phyloP scores from a whole-genome alignment of 2,329 filamentous ascomycete species.

The Fusarium floridanum region DNA sequence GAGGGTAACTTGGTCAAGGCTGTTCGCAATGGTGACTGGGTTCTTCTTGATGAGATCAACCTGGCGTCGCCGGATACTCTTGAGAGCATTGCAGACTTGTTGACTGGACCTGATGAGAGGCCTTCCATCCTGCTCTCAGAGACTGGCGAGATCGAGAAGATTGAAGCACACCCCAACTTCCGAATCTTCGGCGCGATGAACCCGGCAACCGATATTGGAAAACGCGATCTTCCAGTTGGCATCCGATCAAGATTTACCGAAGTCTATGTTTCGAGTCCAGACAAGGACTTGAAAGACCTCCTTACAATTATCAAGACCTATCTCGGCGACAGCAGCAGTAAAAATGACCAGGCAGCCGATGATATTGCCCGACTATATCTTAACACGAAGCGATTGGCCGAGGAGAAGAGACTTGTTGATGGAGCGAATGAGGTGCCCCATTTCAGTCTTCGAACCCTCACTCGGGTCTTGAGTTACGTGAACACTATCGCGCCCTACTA shows the following conservation, averaged over 20 bases:
- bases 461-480: conserved; percentile 89
- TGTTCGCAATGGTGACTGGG: conserved; percentile 96
- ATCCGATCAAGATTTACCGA: conserved; percentile 95
- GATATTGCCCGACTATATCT: conserved; percentile 91
- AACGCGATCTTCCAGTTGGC: conserved; percentile 90
- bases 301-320: conserved; percentile 91
- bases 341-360: conserved; percentile 79
- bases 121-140: conserved; percentile 93
- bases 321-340: conserved; percentile 77
- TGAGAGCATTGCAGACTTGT: conserved; percentile 90
- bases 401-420: conserved; percentile 89
- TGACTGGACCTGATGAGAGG: conserved; percentile 77
- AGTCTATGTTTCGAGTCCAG: conserved; percentile 91
- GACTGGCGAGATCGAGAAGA: conserved; percentile 90
- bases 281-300: conserved; percentile 87
- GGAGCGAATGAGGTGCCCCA: conserved; percentile 96
- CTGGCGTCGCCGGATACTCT: conserved; percentile 94
- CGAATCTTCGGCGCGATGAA: conserved; percentile 99
- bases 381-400: conserved; percentile 84
- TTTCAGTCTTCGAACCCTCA: conserved; percentile 95
- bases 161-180: conserved; percentile 91
- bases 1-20: conserved; percentile 97
- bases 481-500: conserved; percentile 87
- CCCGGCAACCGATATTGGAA: conserved; percentile 96
- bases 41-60: conserved; percentile 97